These are phyloP conservation scores for Cryptococcus hybrid DNA, from an alignment of 1,284 basidiomycete genomes.

Conservation along the genomic window DNA sequence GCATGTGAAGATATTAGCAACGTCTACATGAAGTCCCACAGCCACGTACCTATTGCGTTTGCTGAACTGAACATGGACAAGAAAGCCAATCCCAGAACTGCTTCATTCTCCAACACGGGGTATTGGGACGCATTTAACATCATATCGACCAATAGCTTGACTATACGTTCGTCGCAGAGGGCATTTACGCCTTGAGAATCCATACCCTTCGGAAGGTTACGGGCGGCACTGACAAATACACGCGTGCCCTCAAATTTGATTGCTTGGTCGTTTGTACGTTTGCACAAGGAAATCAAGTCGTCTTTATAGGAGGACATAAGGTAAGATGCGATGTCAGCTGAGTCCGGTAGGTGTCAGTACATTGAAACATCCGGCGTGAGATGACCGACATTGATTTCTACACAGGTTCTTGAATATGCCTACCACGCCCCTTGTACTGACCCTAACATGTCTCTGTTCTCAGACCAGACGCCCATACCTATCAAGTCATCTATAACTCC, in stretches of 20 bases:
- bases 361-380: background rate
- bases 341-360: too few relatives aligned
- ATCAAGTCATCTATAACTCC: constrained; percentile 63
- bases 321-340: constrained; percentile 16
- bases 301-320: constrained; percentile 31
- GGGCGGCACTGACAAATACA: constrained; percentile 75
- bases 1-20: background rate
- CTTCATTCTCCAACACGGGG: constrained; percentile 84
- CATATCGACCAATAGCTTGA: constrained; percentile 66
- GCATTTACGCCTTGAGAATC: constrained; percentile 53
- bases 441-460: constrained; percentile 71
- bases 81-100: constrained; percentile 76
- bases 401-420: constrained; percentile 87
- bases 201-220: constrained; percentile 55
- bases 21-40: too few relatives aligned
- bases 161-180: constrained; percentile 58
- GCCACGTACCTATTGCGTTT: background rate
- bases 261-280: constrained; percentile 75
- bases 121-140: constrained; percentile 74
- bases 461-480: constrained; percentile 68
- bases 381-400: constrained; percentile 63
- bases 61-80: constrained; percentile 47
- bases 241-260: constrained; percentile 87
- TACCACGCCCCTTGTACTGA: constrained; percentile 85
- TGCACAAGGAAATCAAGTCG: constrained; percentile 69